Evolutionary conservation across 768 basidiomycete species (phyloP).

Genomic region (Kwoniella dendrophila): DNA sequence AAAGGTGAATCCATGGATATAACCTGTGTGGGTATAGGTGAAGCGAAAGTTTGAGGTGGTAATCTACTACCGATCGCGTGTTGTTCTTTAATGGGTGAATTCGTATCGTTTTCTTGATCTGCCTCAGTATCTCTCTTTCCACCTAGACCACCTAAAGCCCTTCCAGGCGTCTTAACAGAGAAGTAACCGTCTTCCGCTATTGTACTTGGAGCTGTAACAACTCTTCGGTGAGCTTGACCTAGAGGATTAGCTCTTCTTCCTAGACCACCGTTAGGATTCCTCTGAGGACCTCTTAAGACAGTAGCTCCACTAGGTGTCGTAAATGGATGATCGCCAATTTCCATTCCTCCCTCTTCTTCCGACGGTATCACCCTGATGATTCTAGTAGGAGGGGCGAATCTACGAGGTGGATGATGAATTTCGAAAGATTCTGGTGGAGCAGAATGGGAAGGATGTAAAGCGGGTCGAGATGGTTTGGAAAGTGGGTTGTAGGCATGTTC

Average conservation of each 20-base stretch:
- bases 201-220: constrained; percentile 35
- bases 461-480: constrained; percentile 19
- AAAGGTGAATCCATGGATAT: constrained; percentile 29
- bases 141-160: not conserved
- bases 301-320: constrained; percentile 11
- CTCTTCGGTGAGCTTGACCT: constrained; percentile 42
- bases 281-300: constrained; percentile 7
- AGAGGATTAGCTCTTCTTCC: constrained; percentile 24
- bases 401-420: constrained; percentile 2
- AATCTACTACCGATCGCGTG: not conserved
- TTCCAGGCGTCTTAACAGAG: constrained; percentile 14
- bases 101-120: not conserved
- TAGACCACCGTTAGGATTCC: constrained; percentile 4
- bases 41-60: constrained; percentile 5
- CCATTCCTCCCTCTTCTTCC: not conserved
- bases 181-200: constrained; percentile 2
- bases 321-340: constrained; percentile 6
- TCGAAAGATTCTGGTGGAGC: constrained; percentile 13
- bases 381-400: constrained; percentile 27
- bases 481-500: constrained; percentile 6
- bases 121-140: not conserved
- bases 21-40: not conserved
- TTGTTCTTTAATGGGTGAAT: not conserved
- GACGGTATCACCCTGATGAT: constrained; percentile 16
- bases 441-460: constrained; percentile 12